Evolutionary conservation across 2,329 filamentous ascomycete genomes (phyloP).

Genomic region (Trichocomaceae sp.): DNA sequence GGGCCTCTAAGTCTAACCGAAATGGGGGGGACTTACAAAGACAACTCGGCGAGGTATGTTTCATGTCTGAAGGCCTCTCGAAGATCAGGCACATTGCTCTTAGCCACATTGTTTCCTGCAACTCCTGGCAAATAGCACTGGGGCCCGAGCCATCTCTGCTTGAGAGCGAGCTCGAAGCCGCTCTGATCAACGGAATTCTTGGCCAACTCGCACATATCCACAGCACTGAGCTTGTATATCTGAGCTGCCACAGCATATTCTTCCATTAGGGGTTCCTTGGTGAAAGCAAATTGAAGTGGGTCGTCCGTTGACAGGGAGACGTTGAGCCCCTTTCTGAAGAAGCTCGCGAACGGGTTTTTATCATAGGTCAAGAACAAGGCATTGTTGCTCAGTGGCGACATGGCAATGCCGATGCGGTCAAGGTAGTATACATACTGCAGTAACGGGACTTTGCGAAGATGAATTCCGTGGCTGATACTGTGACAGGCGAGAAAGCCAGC

Average conservation of each 20-base stretch:
- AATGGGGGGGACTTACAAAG: slow-evolving; percentile 71
- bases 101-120: slow-evolving; percentile 82
- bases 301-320: slow-evolving; percentile 96
- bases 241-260: slow-evolving; percentile 97
- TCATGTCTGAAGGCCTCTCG: slow-evolving; percentile 84
- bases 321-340: slow-evolving; percentile 91
- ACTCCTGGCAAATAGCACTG: slow-evolving; percentile 73
- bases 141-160: slow-evolving; percentile 82
- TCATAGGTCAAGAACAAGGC: slow-evolving; percentile 94
- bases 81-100: slow-evolving; percentile 93
- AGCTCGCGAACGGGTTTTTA: slow-evolving; percentile 89
- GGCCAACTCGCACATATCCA: slow-evolving; percentile 97
- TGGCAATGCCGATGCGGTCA: slow-evolving; percentile 95
- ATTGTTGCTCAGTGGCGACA: slow-evolving; percentile 99
- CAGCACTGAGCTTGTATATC: slow-evolving; percentile 93
- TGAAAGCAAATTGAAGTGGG: slow-evolving; percentile 95
- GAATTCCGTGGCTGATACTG: slow-evolving; percentile 90
- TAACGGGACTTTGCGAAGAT: slow-evolving; percentile 87
- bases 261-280: slow-evolving; percentile 94
- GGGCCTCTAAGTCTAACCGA: no score
- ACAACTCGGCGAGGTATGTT: slow-evolving; percentile 74
- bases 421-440: slow-evolving; percentile 97
- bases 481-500: slow-evolving; percentile 88
- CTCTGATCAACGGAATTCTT: slow-evolving; percentile 94
- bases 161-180: slow-evolving; percentile 82